Evolutionary conservation across 2,329 filamentous ascomycete genomes (phyloP), one percentile per base, ranked within the genome.

Genomic region (Arthrobotrys conoides): DNA sequence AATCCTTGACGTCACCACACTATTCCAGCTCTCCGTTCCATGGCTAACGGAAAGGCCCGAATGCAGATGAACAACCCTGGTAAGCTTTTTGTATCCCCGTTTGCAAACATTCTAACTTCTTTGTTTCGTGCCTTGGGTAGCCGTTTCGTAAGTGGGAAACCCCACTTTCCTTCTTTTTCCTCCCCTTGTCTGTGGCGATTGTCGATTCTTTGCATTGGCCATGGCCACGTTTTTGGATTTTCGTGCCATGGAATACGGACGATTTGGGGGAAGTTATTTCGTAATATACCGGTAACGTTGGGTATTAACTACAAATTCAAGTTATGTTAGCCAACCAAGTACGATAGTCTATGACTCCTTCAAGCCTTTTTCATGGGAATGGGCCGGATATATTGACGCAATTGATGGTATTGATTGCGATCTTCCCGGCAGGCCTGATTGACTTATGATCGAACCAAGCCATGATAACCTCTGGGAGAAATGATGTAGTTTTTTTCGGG

Each of bases 351-450:
- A 30, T 30, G 27, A 30, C 27, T 30, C 27, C 27, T 30, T 6
- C 27, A 30, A 30, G 6, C 27, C 6, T 6, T 30, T 3, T 30
- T 30, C 27, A 30, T 30, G 27, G n/a, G n/a, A n/a, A n/a, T n/a
- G n/a, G n/a, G n/a, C n/a, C n/a, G n/a, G n/a, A 30, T 30, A 30
- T 30, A 33, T 33, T 55, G 51, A 55, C 16, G 51, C 51, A 55
- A 55, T 55, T 5, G 16, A 27, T 24, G 9, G 44, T 22, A 22
- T 4, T n/a, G 1, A 48, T 48, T 48, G 44, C 44, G 9, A 20
- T 8, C 18, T 46, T 46, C 2, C 2, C 18, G n/a, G n/a, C 12
- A 2, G 9, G n/a, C n/a, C 33, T 20, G 44, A 10, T 48, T 5
- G n/a, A 22, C 41, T 38, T 38, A 10, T n/a, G 36, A 9, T 38